These are phyloP conservation scores for Exophiala sideris DNA, from an alignment of 2,329 filamentous ascomycete genomes.

Conservation along the genomic window DNA sequence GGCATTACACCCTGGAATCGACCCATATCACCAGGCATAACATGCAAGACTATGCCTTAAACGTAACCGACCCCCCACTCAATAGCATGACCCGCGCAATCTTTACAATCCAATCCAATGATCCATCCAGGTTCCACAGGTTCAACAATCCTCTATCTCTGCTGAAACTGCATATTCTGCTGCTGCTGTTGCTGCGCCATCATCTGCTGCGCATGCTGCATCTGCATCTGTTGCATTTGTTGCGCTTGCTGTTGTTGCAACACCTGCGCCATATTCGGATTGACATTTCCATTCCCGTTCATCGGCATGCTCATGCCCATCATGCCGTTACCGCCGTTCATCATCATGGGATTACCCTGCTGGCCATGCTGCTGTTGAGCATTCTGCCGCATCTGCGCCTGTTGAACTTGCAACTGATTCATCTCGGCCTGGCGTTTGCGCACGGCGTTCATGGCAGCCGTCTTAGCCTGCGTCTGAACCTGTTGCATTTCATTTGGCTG, in stretches of 20 bases:
- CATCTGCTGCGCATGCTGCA: slow-evolving; percentile 28
- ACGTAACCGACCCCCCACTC: too few relatives aligned
- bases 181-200: slow-evolving; percentile 21
- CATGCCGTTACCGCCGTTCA: neutral
- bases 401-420: slow-evolving; percentile 8
- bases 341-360: slow-evolving; percentile 20
- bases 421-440: slow-evolving; percentile 17
- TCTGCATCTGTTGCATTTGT: slow-evolving; percentile 28
- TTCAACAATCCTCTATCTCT: slow-evolving; percentile 3
- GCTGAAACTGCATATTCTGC: slow-evolving; percentile 24
- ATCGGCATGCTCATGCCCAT: slow-evolving; percentile 24
- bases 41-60: too few relatives aligned
- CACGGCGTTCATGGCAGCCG: slow-evolving; percentile 13
- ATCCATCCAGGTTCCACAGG: too few relatives aligned
- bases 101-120: too few relatives aligned
- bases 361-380: slow-evolving; percentile 15
- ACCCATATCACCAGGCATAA: too few relatives aligned
- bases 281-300: slow-evolving; percentile 4
- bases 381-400: slow-evolving; percentile 8
- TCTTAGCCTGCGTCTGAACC: slow-evolving; percentile 18
- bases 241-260: slow-evolving; percentile 26
- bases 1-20: too few relatives aligned
- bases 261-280: slow-evolving; percentile 24
- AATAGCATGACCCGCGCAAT: too few relatives aligned
- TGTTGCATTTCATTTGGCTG: slow-evolving; percentile 20